These are phyloP conservation scores for Fagopyrum esculentum DNA, from an alignment of 148 eudicot genomes.

Conservation along the genomic window DNA sequence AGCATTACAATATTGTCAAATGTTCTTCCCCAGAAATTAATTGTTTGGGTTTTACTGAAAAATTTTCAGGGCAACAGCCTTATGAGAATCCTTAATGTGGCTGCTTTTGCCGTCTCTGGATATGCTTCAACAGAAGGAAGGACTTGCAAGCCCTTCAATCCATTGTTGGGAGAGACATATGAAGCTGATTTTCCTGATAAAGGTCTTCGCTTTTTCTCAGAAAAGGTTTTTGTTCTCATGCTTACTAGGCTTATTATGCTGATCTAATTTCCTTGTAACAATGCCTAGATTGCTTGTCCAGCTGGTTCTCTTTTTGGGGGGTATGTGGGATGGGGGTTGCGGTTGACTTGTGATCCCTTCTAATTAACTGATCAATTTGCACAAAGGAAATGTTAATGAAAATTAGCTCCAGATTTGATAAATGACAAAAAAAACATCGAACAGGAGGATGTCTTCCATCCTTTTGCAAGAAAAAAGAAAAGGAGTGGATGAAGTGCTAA, in stretches of 20 bases:
- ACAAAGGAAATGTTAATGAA: not conserved
- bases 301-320: not conserved
- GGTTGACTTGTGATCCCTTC: not conserved
- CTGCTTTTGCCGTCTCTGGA: slow-evolving; percentile 80
- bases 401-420: not conserved
- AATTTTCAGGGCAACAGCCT: slow-evolving; percentile 57
- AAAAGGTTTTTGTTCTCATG: slow-evolving; percentile 48
- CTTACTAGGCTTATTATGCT: not conserved
- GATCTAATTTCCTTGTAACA: not conserved
- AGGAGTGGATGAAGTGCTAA: not conserved
- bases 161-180: slow-evolving; percentile 71
- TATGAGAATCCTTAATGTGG: slow-evolving; percentile 77
- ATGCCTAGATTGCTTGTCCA: not conserved
- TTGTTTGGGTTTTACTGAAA: not conserved
- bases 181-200: slow-evolving; percentile 82
- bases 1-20: not conserved
- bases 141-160: slow-evolving; percentile 75
- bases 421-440: not conserved
- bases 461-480: not conserved
- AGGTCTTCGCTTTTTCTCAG: slow-evolving; percentile 83
- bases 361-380: not conserved
- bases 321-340: too few species aligned
- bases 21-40: not conserved
- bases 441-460: not conserved
- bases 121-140: slow-evolving; percentile 82